Evolutionary conservation across 2,329 filamentous ascomycete genomes (phyloP).

Genomic region (Trichoderma harzianum): DNA sequence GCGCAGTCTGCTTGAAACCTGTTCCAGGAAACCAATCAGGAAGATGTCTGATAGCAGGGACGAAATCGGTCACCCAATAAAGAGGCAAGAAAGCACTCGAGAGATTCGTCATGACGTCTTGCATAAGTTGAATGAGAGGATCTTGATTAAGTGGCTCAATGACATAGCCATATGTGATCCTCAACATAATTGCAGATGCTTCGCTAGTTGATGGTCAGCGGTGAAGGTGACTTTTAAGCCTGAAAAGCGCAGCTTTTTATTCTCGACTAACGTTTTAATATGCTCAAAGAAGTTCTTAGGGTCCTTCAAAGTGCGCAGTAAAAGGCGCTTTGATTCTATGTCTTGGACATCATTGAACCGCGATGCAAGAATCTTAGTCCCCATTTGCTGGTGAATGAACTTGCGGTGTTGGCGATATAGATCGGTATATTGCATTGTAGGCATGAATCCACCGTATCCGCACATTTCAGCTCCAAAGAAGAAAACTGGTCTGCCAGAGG

Average conservation of each 20-base stretch:
- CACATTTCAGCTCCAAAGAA: conserved; percentile 22
- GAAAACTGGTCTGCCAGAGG: conserved; percentile 1
- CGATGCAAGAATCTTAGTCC: background rate
- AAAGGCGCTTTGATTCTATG: conserved; percentile 16
- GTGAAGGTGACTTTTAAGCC: background rate
- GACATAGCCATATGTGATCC: background rate
- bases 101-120: background rate
- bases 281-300: conserved; percentile 13
- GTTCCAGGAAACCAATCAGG: conserved; percentile 7
- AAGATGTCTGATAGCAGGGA: background rate
- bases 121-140: conserved; percentile 2
- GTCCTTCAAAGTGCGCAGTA: conserved; percentile 7
- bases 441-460: conserved; percentile 22
- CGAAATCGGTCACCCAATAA: background rate
- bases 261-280: conserved; percentile 16
- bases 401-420: conserved; percentile 1
- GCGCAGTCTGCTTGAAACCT: background rate
- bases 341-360: conserved; percentile 17
- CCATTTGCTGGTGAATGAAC: conserved; percentile 13
- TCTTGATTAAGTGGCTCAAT: background rate
- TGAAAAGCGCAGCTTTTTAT: background rate
- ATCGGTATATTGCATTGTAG: conserved; percentile 7
- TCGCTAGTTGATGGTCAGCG: background rate
- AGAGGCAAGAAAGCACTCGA: background rate
- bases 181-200: background rate